Evolutionary conservation across 1,284 basidiomycete species (phyloP).

Genomic region (Agroathelia rolfsii): DNA sequence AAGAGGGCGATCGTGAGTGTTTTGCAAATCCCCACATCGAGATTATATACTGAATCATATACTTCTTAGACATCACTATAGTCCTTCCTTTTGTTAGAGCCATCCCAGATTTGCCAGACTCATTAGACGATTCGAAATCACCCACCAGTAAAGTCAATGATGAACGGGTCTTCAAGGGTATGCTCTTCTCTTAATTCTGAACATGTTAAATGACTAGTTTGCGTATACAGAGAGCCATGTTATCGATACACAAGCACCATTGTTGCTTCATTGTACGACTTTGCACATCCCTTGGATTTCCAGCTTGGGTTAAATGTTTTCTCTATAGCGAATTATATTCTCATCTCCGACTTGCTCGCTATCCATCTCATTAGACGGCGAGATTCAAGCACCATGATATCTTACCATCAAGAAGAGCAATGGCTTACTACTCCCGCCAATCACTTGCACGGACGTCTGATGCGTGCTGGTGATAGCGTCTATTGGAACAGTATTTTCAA

Average conservation of each 20-base stretch:
- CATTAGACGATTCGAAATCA: conserved; percentile 2
- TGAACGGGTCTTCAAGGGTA: conserved; percentile 1
- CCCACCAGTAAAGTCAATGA: background rate
- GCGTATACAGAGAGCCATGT: conserved; percentile 7
- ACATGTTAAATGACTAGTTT: conserved; percentile 9
- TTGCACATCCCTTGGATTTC: conserved; percentile 11
- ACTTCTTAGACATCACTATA: conserved; percentile 51
- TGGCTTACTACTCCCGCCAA: conserved; percentile 25
- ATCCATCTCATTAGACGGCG: conserved; percentile 33
- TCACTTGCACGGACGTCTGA: conserved; percentile 29
- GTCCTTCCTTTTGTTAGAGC: conserved; percentile 35
- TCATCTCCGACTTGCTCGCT: conserved; percentile 26
- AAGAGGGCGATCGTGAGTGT: conserved; percentile 36
- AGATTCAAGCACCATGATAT: conserved; percentile 30
- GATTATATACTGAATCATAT: background rate
- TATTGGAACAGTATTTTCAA: conserved; percentile 44
- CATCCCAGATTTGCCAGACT: no score
- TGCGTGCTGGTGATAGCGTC: conserved; percentile 36
- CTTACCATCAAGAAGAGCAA: conserved; percentile 24
- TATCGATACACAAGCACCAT: conserved; percentile 32
- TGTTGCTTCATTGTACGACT: conserved; percentile 23
- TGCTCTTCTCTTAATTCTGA: conserved; percentile 8
- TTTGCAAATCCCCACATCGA: background rate
- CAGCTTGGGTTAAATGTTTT: no score
- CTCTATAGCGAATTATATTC: no score